These are phyloP conservation scores for Maudiozyma barnettii DNA, from an alignment of 805 yeast genomes.

Conservation along the genomic window DNA sequence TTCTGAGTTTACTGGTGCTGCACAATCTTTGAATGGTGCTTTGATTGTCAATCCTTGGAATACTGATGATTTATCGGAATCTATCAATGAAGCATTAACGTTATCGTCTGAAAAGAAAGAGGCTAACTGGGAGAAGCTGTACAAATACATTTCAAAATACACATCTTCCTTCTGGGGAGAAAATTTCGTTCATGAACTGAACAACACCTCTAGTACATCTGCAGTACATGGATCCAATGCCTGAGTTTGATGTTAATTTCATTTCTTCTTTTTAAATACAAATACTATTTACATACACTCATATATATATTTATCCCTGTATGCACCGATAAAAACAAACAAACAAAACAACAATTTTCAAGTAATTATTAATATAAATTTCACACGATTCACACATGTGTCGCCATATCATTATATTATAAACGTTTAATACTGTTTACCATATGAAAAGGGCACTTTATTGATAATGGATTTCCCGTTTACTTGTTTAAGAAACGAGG, in stretches of 20 bases:
- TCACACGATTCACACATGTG: no score
- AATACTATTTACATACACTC: not conserved
- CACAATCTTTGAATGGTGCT: conserved; percentile 92
- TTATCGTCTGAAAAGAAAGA: conserved; percentile 71
- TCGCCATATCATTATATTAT: no score
- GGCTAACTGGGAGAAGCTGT: conserved; percentile 73
- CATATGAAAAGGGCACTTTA: not conserved
- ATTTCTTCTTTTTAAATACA: not conserved
- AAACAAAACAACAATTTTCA: no score
- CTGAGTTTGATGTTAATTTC: no score
- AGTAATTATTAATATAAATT: no score
- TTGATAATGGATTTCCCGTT: not conserved
- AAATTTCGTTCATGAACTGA: conserved; percentile 81
- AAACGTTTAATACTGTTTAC: no score
- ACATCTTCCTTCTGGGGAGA: conserved; percentile 98
- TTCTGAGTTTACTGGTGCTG: conserved; percentile 98
- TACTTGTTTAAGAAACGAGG: no score
- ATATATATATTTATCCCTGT: not conserved
- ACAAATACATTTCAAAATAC: conserved; percentile 81
- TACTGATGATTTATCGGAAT: conserved; percentile 82
- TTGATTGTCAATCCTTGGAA: conserved; percentile 96
- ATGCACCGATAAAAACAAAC: no score
- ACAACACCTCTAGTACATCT: conserved; percentile 25
- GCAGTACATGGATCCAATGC: not conserved
- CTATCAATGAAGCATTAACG: conserved; percentile 80